Conservation (phyloP, 2,329 filamentous ascomycete genomes). For the Leptodontidium sp. region DNA sequence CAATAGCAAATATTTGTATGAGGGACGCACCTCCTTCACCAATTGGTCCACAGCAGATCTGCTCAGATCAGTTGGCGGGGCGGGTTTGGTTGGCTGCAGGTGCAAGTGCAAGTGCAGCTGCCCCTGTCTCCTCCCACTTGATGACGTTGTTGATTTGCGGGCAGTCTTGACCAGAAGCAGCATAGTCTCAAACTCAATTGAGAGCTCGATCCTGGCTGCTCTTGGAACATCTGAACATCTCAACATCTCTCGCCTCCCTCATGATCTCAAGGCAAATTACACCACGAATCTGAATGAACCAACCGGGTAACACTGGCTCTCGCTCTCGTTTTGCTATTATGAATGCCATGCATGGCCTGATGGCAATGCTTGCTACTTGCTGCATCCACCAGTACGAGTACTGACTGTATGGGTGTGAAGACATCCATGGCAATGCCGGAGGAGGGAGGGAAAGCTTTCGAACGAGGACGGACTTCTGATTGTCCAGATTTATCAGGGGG, state of each 20-base stretch:
- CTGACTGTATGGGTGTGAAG: too few species aligned
- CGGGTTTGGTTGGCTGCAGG: too few species aligned
- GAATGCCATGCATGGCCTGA: not conserved
- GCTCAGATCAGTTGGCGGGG: too few species aligned
- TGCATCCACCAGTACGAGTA: too few species aligned
- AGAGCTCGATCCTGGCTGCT: not conserved
- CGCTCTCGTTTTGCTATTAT: not conserved
- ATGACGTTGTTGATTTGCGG: conserved; percentile 4
- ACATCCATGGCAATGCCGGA: too few species aligned
- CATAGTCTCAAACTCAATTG: not conserved
- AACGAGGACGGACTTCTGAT: not conserved
- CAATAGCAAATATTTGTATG: not conserved
- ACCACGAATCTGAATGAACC: not conserved
- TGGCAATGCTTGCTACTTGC: too few species aligned
- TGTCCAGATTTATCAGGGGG: not conserved
- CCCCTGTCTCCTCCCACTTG: not conserved
- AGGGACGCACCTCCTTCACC: not conserved
- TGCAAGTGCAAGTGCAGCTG: not conserved
- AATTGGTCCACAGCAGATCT: too few species aligned
- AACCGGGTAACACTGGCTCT: not conserved
- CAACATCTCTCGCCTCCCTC: not conserved
- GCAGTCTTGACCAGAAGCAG: not conserved
- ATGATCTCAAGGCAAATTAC: not conserved
- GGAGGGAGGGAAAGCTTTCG: not conserved
- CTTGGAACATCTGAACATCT: not conserved